Evolutionary conservation across 2,329 filamentous ascomycete genomes (phyloP).

Genomic region (Claviceps arundinis): DNA sequence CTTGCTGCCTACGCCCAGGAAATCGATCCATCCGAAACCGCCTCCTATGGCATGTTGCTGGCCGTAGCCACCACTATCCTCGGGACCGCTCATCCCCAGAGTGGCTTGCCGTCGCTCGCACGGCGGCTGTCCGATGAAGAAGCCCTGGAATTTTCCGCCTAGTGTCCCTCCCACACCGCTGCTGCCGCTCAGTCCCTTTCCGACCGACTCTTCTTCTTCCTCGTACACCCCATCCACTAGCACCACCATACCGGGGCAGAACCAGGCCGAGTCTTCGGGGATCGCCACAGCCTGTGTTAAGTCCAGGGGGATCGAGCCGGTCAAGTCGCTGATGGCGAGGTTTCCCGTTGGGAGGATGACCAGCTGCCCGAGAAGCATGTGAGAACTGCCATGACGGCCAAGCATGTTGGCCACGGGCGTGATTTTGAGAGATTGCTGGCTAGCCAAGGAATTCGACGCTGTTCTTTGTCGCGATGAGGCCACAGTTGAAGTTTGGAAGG

Average conservation of each 20-base stretch:
- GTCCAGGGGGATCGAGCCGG: conserved; percentile 77
- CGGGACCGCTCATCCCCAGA: conserved; percentile 53
- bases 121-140: conserved; percentile 83
- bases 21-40: conserved; percentile 95
- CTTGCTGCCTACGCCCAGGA: conserved; percentile 81
- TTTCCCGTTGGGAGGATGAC: conserved; percentile 68
- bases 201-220: conserved; percentile 65
- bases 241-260: conserved; percentile 90
- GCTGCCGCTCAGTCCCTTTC: conserved; percentile 59
- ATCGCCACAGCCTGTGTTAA: conserved; percentile 68
- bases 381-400: conserved; percentile 69
- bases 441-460: conserved; percentile 46
- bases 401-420: conserved; percentile 68
- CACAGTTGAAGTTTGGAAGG: conserved; percentile 74
- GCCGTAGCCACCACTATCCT: conserved; percentile 33
- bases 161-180: conserved; percentile 81
- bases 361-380: conserved; percentile 78
- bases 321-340: conserved; percentile 72
- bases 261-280: conserved; percentile 80
- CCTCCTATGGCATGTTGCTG: conserved; percentile 53
- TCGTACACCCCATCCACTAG: conserved; percentile 93
- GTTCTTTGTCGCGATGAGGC: conserved; percentile 42
- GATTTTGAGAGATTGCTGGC: conserved; percentile 65
- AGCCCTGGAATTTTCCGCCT: conserved; percentile 81
- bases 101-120: conserved; percentile 74